Base-by-base conservation (phyloP, 2,329 filamentous ascomycete genomes). In the Aaosphaeria pasadenensis region DNA sequence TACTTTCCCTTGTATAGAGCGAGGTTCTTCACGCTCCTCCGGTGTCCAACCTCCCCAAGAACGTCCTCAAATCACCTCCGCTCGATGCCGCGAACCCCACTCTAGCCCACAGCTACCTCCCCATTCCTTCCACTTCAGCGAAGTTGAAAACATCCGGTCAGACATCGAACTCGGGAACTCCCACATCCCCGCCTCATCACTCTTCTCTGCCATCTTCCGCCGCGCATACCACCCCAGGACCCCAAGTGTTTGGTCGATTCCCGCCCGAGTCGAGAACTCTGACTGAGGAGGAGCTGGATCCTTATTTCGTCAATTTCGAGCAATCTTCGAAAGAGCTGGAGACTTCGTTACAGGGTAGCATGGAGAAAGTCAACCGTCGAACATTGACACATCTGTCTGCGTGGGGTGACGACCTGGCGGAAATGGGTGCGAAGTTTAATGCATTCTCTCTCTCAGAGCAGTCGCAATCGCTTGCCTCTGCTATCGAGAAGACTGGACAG, bases 11-110 rank as follows among this genome's bases (percentile, higher is more conserved):
- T 31, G 7, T 48, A 30, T 53, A 96, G 91, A 95, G 83, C 66
- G 94, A 99, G 72, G 91, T 99, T n/a, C 75, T 99, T 5, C 86
- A 95, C 70, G 92, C 92, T 4, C 88, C 94, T 59, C 94, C 94
- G 1, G 85, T 95, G 33, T 82, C 90, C 4, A 95, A 89, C 17
- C 88, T 99, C 48, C 94, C 95, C 2, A 97, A 97, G 73, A 91
- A 91, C 49, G 87, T 92, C 54, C 79, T 97, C 61, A 95, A 94
- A 74, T 92, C 94, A 3, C 95, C 95, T n/a, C 95, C 94, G 5
- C 79, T 97, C 50, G 87, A 99, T 67, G 85, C 94, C 6, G 90
- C 92, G n/a, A 95, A 96, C 65, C 91, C 94, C 5, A 89, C 88
- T 1, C 79, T 86, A 43, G 94, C 87, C 11, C 95, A 99, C 70